phyloP scores from a whole-genome alignment of 805 yeast species.

The Sugiyamaella chiloensis region DNA sequence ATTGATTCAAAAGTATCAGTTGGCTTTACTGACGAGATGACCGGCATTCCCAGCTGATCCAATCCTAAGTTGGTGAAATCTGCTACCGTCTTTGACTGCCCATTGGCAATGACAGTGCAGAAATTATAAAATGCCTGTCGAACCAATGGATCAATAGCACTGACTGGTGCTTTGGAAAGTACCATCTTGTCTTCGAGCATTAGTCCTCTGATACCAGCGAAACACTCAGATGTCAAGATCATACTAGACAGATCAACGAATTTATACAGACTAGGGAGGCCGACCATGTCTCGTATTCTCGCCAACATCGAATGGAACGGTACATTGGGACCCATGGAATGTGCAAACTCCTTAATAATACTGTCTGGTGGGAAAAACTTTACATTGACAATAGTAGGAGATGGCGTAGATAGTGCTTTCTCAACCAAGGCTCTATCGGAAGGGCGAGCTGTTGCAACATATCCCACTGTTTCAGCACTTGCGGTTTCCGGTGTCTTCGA shows the following conservation, averaged over 20 bases:
- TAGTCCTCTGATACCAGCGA: conserved; percentile 42
- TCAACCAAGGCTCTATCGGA: conserved; percentile 46
- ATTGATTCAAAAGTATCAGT: conserved; percentile 51
- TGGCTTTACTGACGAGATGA: conserved; percentile 4
- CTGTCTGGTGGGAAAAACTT: conserved; percentile 77
- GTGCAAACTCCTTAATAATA: conserved; percentile 63
- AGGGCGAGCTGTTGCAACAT: conserved; percentile 51
- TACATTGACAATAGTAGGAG: conserved; percentile 55
- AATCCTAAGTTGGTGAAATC: conserved; percentile 40
- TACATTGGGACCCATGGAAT: conserved; percentile 54
- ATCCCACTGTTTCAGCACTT: conserved; percentile 36
- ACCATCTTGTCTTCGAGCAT: conserved; percentile 55
- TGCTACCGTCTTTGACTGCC: conserved; percentile 53
- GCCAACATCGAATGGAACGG: conserved; percentile 46
- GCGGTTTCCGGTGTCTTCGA: conserved; percentile 11
- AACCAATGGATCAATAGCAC: conserved; percentile 36
- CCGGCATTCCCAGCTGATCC: conserved; percentile 7
- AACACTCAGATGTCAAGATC: conserved; percentile 41
- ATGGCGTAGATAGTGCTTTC: conserved; percentile 48
- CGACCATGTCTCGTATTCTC: conserved; percentile 42
- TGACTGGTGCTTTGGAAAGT: conserved; percentile 62
- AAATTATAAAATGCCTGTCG: conserved; percentile 46
- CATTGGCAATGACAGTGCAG: conserved; percentile 52
- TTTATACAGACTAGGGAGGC: conserved; percentile 32
- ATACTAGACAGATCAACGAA: conserved; percentile 41